Evolutionary conservation across 106 monocot species (phyloP).

Genomic region (Allium fistulosum): DNA sequence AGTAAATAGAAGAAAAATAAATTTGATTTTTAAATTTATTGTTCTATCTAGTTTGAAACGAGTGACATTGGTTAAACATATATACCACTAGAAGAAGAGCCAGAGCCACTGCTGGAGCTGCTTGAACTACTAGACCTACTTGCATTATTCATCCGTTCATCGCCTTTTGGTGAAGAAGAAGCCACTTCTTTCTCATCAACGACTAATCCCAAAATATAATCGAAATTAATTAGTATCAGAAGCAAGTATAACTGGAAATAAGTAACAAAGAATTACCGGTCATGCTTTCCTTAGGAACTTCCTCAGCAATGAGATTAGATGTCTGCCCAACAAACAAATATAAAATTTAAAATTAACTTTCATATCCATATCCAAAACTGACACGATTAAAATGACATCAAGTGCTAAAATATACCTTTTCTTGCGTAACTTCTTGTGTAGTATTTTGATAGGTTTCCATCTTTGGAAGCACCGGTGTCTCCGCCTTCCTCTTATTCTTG

Average conservation of each 20-base stretch:
- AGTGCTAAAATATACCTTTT: constrained; percentile 16
- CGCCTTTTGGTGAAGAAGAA: constrained; percentile 26
- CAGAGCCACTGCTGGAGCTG: constrained; percentile 64
- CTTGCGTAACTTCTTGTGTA: constrained; percentile 11
- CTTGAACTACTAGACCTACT: constrained; percentile 54
- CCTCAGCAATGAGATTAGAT: constrained; percentile 19
- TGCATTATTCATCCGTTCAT: constrained; percentile 30
- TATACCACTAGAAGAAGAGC: constrained; percentile 59
- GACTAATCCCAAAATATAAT: constrained; percentile 9
- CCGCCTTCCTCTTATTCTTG: constrained; percentile 90
- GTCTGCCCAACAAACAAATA: constrained; percentile 12
- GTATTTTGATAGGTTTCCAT: constrained; percentile 18
- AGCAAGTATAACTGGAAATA: too few relatives aligned
- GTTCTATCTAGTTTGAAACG: too few relatives aligned
- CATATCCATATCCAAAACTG: too few relatives aligned
- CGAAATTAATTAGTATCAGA: too few relatives aligned
- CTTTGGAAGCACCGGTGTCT: constrained; percentile 27
- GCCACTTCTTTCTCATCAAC: constrained; percentile 22
- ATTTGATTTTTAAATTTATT: too few relatives aligned
- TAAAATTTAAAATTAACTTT: too few relatives aligned
- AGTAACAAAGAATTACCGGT: constrained; percentile 22
- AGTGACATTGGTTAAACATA: neutral
- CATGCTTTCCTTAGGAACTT: constrained; percentile 28
- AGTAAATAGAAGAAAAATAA: too few relatives aligned
- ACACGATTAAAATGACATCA: too few relatives aligned